A percentile compares a stretch with the other conserved stretches of the same genome.
phyloP scores from a whole-genome alignment of 345 rosid genomes.

The Conringia planisiliqua region DNA sequence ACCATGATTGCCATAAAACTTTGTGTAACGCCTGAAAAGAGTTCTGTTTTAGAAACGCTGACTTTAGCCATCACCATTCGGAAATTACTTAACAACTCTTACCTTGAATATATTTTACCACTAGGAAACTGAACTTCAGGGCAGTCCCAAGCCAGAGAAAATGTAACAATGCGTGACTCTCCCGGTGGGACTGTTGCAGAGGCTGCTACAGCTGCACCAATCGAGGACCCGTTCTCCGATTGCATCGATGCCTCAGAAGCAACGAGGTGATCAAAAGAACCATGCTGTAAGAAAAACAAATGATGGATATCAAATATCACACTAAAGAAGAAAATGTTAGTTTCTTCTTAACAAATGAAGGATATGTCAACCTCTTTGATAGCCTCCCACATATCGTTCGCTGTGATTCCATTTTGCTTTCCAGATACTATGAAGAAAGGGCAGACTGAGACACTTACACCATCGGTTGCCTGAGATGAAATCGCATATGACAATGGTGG shows the following conservation, averaged over 20 bases:
- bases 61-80: not conserved
- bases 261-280: constrained; percentile 59
- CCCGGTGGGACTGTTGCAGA: constrained; percentile 57
- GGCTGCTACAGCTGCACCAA: constrained; percentile 93
- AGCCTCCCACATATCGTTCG: constrained; percentile 83
- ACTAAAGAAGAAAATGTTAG: not conserved
- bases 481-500: constrained; percentile 67
- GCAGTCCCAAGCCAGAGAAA: constrained; percentile 94
- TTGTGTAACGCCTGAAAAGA: constrained; percentile 70
- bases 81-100: not conserved
- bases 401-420: constrained; percentile 58
- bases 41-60: not conserved
- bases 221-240: constrained; percentile 75
- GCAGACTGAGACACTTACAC: constrained; percentile 62
- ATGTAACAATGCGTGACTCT: constrained; percentile 52
- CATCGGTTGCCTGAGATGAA: constrained; percentile 62
- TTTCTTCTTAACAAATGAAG: not conserved
- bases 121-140: constrained; percentile 64
- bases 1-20: constrained; percentile 69
- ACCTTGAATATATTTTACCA: constrained; percentile 79
- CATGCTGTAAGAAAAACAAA: constrained; percentile 46
- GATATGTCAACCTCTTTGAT: constrained; percentile 59
- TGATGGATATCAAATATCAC: not conserved
- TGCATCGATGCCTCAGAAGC: constrained; percentile 39
- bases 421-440: constrained; percentile 77